Evolutionary conservation across 495 filamentous ascomycete species (phyloP).

Genomic region (Lichina pygmaea): DNA sequence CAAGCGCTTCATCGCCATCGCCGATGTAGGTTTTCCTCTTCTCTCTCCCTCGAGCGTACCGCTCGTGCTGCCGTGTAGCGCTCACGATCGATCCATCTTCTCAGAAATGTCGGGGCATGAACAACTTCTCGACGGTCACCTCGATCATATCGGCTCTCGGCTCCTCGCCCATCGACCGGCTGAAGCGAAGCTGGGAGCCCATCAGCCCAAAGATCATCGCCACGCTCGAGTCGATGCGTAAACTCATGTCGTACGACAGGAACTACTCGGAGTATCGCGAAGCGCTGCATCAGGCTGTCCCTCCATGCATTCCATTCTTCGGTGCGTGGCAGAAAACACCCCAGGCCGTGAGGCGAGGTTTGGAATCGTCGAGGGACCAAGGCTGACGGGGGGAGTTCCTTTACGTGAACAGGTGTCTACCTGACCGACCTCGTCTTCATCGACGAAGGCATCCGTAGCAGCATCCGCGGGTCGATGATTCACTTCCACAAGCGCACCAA

Average conservation of each 20-base stretch:
- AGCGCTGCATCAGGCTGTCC: slow-evolving; percentile 69
- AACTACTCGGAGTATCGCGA: slow-evolving; percentile 96
- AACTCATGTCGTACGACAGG: slow-evolving; percentile 89
- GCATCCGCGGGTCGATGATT: slow-evolving; percentile 85
- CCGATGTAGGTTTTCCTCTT: slow-evolving; percentile 38
- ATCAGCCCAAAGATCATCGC: slow-evolving; percentile 60
- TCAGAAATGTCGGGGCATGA: slow-evolving; percentile 76
- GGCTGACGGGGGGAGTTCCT: neutral
- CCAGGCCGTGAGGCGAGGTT: no score
- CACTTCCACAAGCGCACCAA: slow-evolving; percentile 97
- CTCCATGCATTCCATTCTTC: slow-evolving; percentile 95
- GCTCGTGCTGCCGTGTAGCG: neutral
- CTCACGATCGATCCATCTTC: neutral
- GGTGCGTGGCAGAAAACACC: slow-evolving; percentile 25
- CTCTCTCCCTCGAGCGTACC: slow-evolving; percentile 1
- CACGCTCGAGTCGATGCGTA: slow-evolving; percentile 70
- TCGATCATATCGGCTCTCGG: slow-evolving; percentile 91
- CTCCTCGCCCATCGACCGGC: slow-evolving; percentile 79
- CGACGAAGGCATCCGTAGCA: slow-evolving; percentile 87
- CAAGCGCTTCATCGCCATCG: slow-evolving; percentile 90
- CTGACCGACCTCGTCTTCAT: slow-evolving; percentile 96
- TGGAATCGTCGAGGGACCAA: neutral
- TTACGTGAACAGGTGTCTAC: slow-evolving; percentile 44
- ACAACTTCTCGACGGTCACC: slow-evolving; percentile 96
- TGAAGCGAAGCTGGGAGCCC: slow-evolving; percentile 84